These are phyloP conservation scores for Trypanosoma platydactyli DNA, from an alignment of 208 protist genomes.

Conservation along the genomic window DNA sequence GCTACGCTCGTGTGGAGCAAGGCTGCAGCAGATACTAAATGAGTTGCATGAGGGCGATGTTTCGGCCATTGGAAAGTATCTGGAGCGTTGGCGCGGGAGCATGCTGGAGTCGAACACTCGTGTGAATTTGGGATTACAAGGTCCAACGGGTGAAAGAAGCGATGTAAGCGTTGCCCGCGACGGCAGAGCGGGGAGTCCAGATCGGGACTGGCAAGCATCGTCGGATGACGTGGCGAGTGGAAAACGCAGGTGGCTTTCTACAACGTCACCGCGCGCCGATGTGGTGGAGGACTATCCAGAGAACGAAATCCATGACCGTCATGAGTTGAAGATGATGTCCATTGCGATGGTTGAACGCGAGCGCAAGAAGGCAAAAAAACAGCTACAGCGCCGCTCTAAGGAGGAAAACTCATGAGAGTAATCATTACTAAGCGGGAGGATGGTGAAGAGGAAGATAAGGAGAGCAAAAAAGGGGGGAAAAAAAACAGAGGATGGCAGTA, in stretches of 20 bases:
- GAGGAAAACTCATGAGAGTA: constrained; percentile 34
- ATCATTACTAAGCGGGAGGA: constrained; percentile 2
- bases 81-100: constrained; percentile 29
- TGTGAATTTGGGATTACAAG: constrained; percentile 24
- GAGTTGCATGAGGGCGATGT: constrained; percentile 54
- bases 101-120: constrained; percentile 54
- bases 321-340: constrained; percentile 90
- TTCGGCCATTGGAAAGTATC: constrained; percentile 32
- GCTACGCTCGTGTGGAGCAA: constrained; percentile 51
- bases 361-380: constrained; percentile 78
- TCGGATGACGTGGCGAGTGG: constrained; percentile 29
- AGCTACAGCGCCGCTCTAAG: constrained; percentile 49
- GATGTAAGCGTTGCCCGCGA: not conserved
- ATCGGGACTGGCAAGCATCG: constrained; percentile 17
- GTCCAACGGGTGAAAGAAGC: not conserved
- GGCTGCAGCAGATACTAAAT: constrained; percentile 69
- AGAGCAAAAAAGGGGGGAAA: not conserved
- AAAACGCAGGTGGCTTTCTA: constrained; percentile 10
- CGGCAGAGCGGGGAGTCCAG: not conserved
- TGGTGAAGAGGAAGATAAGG: not conserved
- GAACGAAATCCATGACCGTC: constrained; percentile 83
- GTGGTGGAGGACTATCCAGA: constrained; percentile 75
- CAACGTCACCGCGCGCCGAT: not conserved
- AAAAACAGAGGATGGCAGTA: not conserved
- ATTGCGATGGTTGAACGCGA: constrained; percentile 85